A percentile compares a stretch with the other conserved stretches of the same genome.
phyloP scores from a whole-genome alignment of 352 stramenopile species.

The Pythium plurisporium region DNA sequence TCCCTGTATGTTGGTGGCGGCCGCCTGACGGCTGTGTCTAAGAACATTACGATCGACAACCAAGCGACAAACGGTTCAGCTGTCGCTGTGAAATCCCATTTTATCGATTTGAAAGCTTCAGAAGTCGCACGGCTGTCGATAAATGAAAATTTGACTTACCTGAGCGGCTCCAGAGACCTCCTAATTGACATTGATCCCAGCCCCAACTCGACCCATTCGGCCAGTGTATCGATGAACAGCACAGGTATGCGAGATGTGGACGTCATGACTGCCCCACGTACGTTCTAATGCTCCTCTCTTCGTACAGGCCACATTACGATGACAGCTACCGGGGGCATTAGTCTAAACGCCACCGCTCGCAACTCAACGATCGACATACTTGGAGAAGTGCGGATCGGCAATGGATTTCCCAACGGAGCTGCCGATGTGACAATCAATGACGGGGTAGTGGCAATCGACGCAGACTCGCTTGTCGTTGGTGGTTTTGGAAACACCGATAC shows the following conservation, averaged over 20 bases:
- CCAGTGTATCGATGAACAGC: background rate
- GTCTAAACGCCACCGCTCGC: background rate
- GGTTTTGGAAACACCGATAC: constrained; percentile 6
- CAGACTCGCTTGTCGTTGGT: constrained; percentile 15
- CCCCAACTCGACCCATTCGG: no score
- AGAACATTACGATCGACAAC: constrained; percentile 50
- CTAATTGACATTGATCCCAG: background rate
- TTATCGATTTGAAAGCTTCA: constrained; percentile 17
- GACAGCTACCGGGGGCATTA: constrained; percentile 6
- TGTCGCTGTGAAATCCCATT: constrained; percentile 39
- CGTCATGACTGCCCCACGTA: background rate
- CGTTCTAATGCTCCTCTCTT: background rate
- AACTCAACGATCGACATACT: constrained; percentile 11
- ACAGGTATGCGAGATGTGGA: background rate
- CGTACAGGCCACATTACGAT: constrained; percentile 7
- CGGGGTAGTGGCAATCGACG: constrained; percentile 9
- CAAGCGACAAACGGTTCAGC: constrained; percentile 29
- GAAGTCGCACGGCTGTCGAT: constrained; percentile 1
- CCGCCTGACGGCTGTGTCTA: constrained; percentile 32
- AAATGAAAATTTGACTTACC: background rate
- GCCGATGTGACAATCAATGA: constrained; percentile 4
- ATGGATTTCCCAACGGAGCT: background rate
- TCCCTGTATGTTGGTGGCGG: constrained; percentile 40
- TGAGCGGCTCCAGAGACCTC: background rate
- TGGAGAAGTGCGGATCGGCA: constrained; percentile 13